Base-by-base conservation (phyloP, 352 stramenopile species). In the Globisporangium cylindrosporum region DNA sequence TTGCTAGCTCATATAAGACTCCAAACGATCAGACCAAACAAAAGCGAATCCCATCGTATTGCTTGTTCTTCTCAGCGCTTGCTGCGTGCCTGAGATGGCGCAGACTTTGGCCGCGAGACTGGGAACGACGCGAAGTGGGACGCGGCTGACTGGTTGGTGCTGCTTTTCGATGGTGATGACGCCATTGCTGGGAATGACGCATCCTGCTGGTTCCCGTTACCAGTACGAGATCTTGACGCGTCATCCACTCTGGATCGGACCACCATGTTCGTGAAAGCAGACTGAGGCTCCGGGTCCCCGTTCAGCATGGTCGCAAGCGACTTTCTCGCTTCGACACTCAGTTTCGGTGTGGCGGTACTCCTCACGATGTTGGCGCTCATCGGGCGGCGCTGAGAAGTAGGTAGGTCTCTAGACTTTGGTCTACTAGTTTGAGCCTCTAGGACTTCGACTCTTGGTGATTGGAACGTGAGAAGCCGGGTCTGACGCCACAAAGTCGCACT, bases 401-500 rank as follows among this genome's bases (percentile, higher is more conserved):
- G 38, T 41, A 1, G 32, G 36, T 24, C 15, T 55, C 24, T 36
- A 25, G 14, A 15, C 20, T 22, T 38, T 32, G 57, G 20, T 48
- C 5, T 24, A 12, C 29, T 32, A 32, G 46, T 15, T 18, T 58
- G 43, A 41, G 59, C 22, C 5, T 56, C 22, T 32, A 36, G 49
- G 1, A 29, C 38, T 22, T 53, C 59, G 25, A 53, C 51, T 18
- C 69, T 59, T 9, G 73, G 59, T 6, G 73, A 34, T 59, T 73
- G 62, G 27, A 89, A 70, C 24, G 80, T 80, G 38, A 82, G 72
- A 24, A 89, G 68, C 25, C 77, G 69, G 25, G 73, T 74, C 62
- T 87, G 81, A 34, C 81, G 77, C 62, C 75, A 77, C 63, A 89
- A 69, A 32, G 72, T 78, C 6, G 77, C 77, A 51, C 77, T 86